Conservation (phyloP, 1,284 basidiomycete genomes). For the Cutaneotrichosporon sp. region DNA sequence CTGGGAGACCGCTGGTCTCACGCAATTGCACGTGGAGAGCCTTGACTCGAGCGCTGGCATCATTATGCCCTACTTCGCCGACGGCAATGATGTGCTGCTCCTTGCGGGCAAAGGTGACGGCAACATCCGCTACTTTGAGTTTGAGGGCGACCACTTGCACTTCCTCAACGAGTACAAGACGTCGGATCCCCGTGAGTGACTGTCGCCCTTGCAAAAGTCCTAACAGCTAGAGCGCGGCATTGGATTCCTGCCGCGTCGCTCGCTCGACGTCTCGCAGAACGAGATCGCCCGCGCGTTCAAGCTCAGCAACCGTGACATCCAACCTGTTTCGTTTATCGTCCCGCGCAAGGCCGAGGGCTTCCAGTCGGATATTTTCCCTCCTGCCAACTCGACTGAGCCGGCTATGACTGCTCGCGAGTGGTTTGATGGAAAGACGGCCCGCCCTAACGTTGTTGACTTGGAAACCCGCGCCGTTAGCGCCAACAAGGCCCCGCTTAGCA, state of each 20-base stretch:
- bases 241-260: slow-evolving; percentile 88
- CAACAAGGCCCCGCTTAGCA: slow-evolving; percentile 43
- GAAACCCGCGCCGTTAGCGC: slow-evolving; percentile 48
- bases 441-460: slow-evolving; percentile 60
- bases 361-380: slow-evolving; percentile 71
- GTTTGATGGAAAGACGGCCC: slow-evolving; percentile 70
- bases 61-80: slow-evolving; percentile 95
- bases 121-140: slow-evolving; percentile 93
- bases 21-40: slow-evolving; percentile 66
- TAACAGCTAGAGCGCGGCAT: slow-evolving; percentile 70
- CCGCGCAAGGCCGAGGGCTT: slow-evolving; percentile 63
- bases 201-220: no score
- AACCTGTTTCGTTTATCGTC: slow-evolving; percentile 89
- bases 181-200: slow-evolving; percentile 63
- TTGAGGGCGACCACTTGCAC: slow-evolving; percentile 77
- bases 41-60: slow-evolving; percentile 89
- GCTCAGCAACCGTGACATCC: slow-evolving; percentile 66
- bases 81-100: slow-evolving; percentile 86
- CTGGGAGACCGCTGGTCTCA: slow-evolving; percentile 73
- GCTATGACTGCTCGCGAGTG: slow-evolving; percentile 78
- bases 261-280: slow-evolving; percentile 80
- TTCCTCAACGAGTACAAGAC: slow-evolving; percentile 84
- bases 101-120: slow-evolving; percentile 76
- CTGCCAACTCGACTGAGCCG: slow-evolving; percentile 74
- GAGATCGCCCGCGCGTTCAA: slow-evolving; percentile 97